These are phyloP conservation scores for Trichoderma sp. DNA, from an alignment of 2,329 filamentous ascomycete genomes.

Conservation along the genomic window DNA sequence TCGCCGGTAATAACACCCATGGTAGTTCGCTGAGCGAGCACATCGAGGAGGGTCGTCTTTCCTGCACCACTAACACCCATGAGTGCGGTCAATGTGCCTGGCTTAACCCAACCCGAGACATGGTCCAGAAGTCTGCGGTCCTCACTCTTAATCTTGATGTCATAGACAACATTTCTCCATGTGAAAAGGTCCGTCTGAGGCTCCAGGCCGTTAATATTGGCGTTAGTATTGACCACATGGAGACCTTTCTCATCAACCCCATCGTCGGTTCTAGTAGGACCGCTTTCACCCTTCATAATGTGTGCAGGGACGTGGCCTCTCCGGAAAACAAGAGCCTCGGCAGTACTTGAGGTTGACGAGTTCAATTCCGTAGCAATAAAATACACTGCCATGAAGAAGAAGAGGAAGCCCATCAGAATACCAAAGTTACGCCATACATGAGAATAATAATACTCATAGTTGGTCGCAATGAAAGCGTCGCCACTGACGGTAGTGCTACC, in stretches of 20 bases:
- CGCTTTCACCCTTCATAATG: constrained; percentile 36
- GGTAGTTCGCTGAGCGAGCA: constrained; percentile 51
- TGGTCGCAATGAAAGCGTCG: constrained; percentile 58
- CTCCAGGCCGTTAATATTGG: constrained; percentile 30
- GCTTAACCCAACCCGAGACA: constrained; percentile 87
- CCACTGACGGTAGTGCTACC: constrained; percentile 59
- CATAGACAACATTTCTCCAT: constrained; percentile 74
- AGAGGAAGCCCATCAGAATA: constrained; percentile 64
- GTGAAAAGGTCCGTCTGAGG: constrained; percentile 66
- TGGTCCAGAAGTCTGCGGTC: constrained; percentile 72
- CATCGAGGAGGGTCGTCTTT: constrained; percentile 47
- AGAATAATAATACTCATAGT: constrained; percentile 57
- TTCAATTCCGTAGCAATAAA: constrained; percentile 66
- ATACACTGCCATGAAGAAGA: constrained; percentile 66
- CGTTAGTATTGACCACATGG: background rate
- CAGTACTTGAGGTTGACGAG: constrained; percentile 61
- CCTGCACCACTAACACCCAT: constrained; percentile 60
- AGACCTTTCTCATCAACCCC: constrained; percentile 30
- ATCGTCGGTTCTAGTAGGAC: constrained; percentile 34
- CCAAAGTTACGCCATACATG: constrained; percentile 70
- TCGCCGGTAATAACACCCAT: constrained; percentile 66
- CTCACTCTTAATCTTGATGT: constrained; percentile 72
- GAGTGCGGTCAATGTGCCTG: constrained; percentile 80
- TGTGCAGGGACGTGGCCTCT: constrained; percentile 52
- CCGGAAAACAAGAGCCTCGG: constrained; percentile 69